These are phyloP conservation scores for Cornus kousa DNA, from an alignment of 148 eudicot species.

Conservation along the genomic window DNA sequence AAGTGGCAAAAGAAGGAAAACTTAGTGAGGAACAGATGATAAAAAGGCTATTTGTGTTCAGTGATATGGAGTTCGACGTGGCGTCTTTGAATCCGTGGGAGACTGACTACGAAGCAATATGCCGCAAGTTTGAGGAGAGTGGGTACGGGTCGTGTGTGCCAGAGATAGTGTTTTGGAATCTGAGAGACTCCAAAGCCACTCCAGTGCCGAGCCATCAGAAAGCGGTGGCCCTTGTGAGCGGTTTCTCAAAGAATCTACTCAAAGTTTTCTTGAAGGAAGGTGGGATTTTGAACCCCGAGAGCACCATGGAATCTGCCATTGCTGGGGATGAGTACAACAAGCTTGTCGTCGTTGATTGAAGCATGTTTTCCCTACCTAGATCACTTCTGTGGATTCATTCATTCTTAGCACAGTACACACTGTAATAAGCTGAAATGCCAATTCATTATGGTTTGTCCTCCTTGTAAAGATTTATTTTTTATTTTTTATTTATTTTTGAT, in stretches of 20 bases:
- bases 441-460: too few relatives aligned
- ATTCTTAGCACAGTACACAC: too few relatives aligned
- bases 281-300: constrained; percentile 23
- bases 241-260: constrained; percentile 50
- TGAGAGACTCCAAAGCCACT: constrained; percentile 40
- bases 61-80: constrained; percentile 30
- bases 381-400: too few relatives aligned
- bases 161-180: constrained; percentile 46
- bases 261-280: constrained; percentile 34
- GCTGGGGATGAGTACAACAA: constrained; percentile 42
- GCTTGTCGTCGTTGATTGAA: constrained; percentile 34
- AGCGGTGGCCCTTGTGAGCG: constrained; percentile 50
- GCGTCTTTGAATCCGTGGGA: constrained; percentile 27
- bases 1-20: constrained; percentile 23
- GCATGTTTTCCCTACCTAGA: too few relatives aligned
- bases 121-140: constrained; percentile 24
- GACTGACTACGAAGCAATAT: constrained; percentile 24
- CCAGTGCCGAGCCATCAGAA: constrained; percentile 35
- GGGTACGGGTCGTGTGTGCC: constrained; percentile 27
- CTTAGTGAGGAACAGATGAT: constrained; percentile 28
- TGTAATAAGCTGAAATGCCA: too few relatives aligned
- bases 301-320: constrained; percentile 38
- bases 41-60: constrained; percentile 31
- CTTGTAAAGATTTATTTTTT: too few relatives aligned
- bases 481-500: too few relatives aligned